A percentile compares a stretch with the other conserved stretches of the same genome.
Conservation (phyloP, 257 asterid species). For the Penstemon barbatus region DNA sequence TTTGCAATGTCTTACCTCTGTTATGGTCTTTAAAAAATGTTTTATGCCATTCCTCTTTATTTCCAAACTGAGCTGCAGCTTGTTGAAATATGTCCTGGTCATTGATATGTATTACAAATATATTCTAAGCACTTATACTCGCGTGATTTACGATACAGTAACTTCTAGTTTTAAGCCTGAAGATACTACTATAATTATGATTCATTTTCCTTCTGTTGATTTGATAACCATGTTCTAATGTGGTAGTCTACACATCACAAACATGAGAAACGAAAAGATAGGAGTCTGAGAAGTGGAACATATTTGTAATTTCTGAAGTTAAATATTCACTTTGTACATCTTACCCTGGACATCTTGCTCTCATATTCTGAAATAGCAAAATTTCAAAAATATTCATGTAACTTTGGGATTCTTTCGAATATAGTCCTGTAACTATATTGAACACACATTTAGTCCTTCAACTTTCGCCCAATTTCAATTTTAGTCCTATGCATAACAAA, state of each 20-base stretch:
- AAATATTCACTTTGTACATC: neutral
- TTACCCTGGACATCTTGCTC: too few relatives aligned
- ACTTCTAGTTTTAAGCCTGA: neutral
- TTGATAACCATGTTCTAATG: neutral
- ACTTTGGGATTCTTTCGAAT: too few relatives aligned
- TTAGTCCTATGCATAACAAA: too few relatives aligned
- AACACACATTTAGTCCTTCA: too few relatives aligned
- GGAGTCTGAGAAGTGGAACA: neutral
- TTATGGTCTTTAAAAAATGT: neutral
- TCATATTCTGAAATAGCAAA: too few relatives aligned
- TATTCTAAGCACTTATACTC: neutral
- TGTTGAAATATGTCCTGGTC: neutral
- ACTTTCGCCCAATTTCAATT: too few relatives aligned
- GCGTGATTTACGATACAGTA: neutral
- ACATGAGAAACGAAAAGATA: slow-evolving; percentile 2
- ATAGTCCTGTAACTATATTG: too few relatives aligned
- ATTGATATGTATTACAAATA: slow-evolving; percentile 14
- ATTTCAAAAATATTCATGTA: too few relatives aligned
- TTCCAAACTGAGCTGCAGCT: neutral
- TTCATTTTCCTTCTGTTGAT: neutral
- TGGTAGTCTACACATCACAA: slow-evolving; percentile 3
- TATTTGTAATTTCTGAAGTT: slow-evolving; percentile 4
- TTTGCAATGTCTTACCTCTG: slow-evolving; percentile 16
- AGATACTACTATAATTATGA: neutral
- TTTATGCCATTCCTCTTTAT: slow-evolving; percentile 5